Percentiles rank a stretch among this genome's conserved stretches.
Conservation (phyloP, 208 protist species). For the Crithidia brevicula region DNA sequence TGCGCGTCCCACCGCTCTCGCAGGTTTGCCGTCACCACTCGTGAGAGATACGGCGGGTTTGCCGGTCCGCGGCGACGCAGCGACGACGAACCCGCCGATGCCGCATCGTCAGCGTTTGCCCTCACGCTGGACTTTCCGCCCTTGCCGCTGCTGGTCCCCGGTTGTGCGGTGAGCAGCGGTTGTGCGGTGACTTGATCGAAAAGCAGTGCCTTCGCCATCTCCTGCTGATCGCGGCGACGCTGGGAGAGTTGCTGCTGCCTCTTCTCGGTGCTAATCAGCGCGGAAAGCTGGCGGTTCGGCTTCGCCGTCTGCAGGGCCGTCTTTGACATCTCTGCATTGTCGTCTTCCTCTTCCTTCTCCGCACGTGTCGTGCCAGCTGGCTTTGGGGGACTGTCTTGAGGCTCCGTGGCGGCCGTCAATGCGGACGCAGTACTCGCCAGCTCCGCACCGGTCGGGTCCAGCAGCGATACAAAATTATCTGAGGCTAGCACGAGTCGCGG, state of each 20-base stretch:
- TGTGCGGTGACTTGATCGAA: slow-evolving; percentile 33
- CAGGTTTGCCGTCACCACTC: slow-evolving; percentile 36
- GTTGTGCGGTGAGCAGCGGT: background rate
- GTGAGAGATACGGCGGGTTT: slow-evolving; percentile 25
- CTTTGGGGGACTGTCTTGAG: too few species aligned
- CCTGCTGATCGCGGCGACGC: slow-evolving; percentile 27
- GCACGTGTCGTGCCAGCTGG: background rate
- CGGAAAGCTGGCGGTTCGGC: slow-evolving; percentile 10
- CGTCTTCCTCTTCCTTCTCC: background rate
- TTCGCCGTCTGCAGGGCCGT: slow-evolving; percentile 7
- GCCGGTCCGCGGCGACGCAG: background rate
- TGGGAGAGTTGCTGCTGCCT: slow-evolving; percentile 12
- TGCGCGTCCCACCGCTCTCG: slow-evolving; percentile 51
- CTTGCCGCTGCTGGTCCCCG: background rate
- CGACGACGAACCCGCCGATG: too few species aligned
- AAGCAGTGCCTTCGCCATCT: slow-evolving; percentile 27
- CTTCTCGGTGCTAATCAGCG: slow-evolving; percentile 19
- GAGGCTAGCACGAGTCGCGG: slow-evolving; percentile 71
- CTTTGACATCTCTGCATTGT: background rate
- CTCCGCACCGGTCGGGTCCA: slow-evolving; percentile 49
- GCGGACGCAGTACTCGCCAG: slow-evolving; percentile 24
- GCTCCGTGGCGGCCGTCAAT: too few species aligned
- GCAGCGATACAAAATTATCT: slow-evolving; percentile 54
- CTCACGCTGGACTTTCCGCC: too few species aligned
- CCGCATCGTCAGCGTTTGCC: background rate